A percentile compares a stretch with the other conserved stretches of the same genome.
Conservation (phyloP, 495 filamentous ascomycete species). For the Penicillium turbatum region DNA sequence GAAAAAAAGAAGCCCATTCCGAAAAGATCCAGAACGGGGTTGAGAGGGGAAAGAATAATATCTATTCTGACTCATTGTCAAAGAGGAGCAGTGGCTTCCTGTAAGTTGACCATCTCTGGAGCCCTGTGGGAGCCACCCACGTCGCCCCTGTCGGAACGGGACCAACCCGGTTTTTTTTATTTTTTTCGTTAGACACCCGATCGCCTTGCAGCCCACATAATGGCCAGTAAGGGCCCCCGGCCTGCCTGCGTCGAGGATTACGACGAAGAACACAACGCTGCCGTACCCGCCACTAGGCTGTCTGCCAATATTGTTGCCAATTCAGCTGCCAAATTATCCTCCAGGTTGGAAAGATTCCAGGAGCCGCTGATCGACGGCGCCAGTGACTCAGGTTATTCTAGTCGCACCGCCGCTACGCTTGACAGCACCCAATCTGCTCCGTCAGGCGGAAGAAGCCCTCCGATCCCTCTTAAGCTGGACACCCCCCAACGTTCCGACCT, state of each 20-base stretch:
- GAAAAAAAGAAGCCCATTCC: not conserved
- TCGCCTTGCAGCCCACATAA: slow-evolving; percentile 30
- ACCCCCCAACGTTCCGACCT: slow-evolving; percentile 32
- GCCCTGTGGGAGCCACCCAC: slow-evolving; percentile 13
- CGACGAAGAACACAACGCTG: slow-evolving; percentile 48
- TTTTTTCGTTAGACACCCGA: slow-evolving; percentile 13
- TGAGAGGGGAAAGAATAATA: slow-evolving; percentile 1
- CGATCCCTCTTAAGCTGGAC: slow-evolving; percentile 39
- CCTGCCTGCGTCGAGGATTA: slow-evolving; percentile 55
- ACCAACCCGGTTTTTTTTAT: slow-evolving; percentile 15
- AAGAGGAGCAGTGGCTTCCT: slow-evolving; percentile 14
- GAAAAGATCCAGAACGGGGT: not conserved
- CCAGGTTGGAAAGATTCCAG: slow-evolving; percentile 43
- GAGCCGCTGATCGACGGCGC: slow-evolving; percentile 44
- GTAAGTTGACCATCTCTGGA: slow-evolving; percentile 12
- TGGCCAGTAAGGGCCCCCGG: slow-evolving; percentile 35
- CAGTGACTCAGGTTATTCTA: slow-evolving; percentile 64
- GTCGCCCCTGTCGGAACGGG: slow-evolving; percentile 15
- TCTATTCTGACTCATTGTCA: slow-evolving; percentile 11
- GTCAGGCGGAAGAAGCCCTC: slow-evolving; percentile 41
- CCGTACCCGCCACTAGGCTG: slow-evolving; percentile 46
- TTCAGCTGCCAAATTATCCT: slow-evolving; percentile 47
- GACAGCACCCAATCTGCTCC: slow-evolving; percentile 52
- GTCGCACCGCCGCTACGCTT: slow-evolving; percentile 54
- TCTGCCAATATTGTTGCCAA: slow-evolving; percentile 44